A percentile compares a stretch with the other conserved stretches of the same genome.
phyloP scores from a whole-genome alignment of 129 eudicot species.

The Ambrosia trifida region DNA sequence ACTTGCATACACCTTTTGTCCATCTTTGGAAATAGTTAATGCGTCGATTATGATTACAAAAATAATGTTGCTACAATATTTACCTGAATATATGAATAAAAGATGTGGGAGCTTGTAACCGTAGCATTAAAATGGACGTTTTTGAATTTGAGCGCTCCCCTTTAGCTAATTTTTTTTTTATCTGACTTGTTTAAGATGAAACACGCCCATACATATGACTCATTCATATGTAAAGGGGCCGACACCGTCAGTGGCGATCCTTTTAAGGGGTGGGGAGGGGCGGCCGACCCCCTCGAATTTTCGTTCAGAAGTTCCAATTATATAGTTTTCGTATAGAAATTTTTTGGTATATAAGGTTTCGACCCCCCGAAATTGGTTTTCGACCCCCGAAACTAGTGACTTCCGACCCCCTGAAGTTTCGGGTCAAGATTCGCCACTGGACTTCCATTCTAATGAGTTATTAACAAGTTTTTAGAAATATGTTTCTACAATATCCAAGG shows the following conservation, averaged over 20 bases:
- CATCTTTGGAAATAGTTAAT: neutral
- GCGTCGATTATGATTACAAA: neutral
- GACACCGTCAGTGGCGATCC: no score
- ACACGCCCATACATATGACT: neutral
- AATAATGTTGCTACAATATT: neutral
- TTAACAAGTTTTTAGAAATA: neutral
- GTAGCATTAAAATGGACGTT: neutral
- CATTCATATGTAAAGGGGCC: neutral
- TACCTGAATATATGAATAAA: neutral
- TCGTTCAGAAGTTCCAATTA: no score
- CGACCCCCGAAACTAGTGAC: no score
- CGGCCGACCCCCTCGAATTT: no score
- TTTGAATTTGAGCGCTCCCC: neutral
- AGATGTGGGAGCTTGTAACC: neutral
- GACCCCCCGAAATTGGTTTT: no score
- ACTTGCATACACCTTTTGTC: neutral
- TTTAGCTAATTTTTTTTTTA: neutral
- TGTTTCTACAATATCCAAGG: neutral
- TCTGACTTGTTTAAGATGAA: neutral
- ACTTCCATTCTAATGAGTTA: neutral
- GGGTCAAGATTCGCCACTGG: no score
- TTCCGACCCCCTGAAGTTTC: no score
- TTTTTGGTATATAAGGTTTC: no score
- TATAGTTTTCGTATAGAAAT: no score
- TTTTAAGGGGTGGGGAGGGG: no score